A percentile compares a stretch with the other conserved stretches of the same genome.
Conservation (phyloP, 495 filamentous ascomycete species). For the Penicillium macrosclerotiorum region DNA sequence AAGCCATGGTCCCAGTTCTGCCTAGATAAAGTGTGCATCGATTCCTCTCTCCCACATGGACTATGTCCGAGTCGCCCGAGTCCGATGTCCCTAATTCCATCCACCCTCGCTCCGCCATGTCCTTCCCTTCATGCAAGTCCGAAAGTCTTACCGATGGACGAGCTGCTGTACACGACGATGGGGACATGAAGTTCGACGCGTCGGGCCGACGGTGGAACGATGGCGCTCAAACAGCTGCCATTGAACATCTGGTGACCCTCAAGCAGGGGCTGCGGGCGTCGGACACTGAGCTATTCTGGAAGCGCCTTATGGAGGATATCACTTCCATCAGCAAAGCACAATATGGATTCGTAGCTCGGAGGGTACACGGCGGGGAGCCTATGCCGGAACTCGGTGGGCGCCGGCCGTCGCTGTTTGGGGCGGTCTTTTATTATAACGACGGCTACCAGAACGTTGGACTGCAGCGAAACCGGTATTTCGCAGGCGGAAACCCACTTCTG, state of each 20-base stretch:
- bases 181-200: slow-evolving; percentile 50
- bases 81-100: slow-evolving; percentile 35
- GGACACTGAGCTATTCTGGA: slow-evolving; percentile 65
- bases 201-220: slow-evolving; percentile 47
- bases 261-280: slow-evolving; percentile 57
- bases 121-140: slow-evolving; percentile 39
- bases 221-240: slow-evolving; percentile 56
- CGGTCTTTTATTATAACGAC: slow-evolving; percentile 69
- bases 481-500: slow-evolving; percentile 61
- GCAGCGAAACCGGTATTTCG: slow-evolving; percentile 62
- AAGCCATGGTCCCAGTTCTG: slow-evolving; percentile 33
- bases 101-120: slow-evolving; percentile 26
- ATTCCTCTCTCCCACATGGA: slow-evolving; percentile 20
- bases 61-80: slow-evolving; percentile 40
- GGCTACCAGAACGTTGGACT: slow-evolving; percentile 53
- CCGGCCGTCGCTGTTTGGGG: slow-evolving; percentile 61
- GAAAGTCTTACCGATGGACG: slow-evolving; percentile 44
- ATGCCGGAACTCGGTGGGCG: slow-evolving; percentile 35
- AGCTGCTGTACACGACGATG: slow-evolving; percentile 40
- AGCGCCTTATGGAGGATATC: slow-evolving; percentile 63
- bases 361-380: slow-evolving; percentile 58
- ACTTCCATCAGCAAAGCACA: slow-evolving; percentile 63
- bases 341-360: slow-evolving; percentile 68
- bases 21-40: slow-evolving; percentile 14
- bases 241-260: slow-evolving; percentile 60